A percentile compares a stretch with the other conserved stretches of the same genome.
phyloP scores from a whole-genome alignment of 495 filamentous ascomycete species.

The Penicillium ucsense region DNA sequence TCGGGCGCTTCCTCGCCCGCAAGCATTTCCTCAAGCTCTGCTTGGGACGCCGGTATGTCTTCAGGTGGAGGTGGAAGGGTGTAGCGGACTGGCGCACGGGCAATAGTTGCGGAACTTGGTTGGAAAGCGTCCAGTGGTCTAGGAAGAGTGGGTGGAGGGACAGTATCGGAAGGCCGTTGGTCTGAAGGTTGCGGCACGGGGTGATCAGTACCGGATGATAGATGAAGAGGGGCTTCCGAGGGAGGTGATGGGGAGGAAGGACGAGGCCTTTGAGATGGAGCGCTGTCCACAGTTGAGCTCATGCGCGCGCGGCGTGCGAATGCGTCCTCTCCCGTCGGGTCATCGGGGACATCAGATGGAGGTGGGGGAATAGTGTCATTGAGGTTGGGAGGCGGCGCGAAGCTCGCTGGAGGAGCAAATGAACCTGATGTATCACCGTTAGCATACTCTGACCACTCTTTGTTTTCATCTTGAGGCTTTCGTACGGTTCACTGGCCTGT shows the following conservation, averaged over 20 bases:
- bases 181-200: conserved; percentile 32
- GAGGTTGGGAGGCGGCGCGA: conserved; percentile 59
- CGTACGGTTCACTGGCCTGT: conserved; percentile 43
- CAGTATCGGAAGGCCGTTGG: conserved; percentile 20
- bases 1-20: conserved; percentile 40
- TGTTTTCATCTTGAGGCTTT: background rate
- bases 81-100: conserved; percentile 81
- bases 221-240: conserved; percentile 31
- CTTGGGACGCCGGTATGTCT: conserved; percentile 47
- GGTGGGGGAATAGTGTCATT: conserved; percentile 29
- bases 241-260: conserved; percentile 18
- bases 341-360: conserved; percentile 35
- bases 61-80: conserved; percentile 50
- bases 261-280: conserved; percentile 7
- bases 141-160: conserved; percentile 25
- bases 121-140: conserved; percentile 29
- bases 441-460: background rate
- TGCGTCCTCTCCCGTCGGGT: conserved; percentile 60
- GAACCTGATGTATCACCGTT: conserved; percentile 35
- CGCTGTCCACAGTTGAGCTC: conserved; percentile 12
- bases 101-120: conserved; percentile 52
- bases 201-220: conserved; percentile 2
- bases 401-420: conserved; percentile 64
- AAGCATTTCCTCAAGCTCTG: conserved; percentile 43
- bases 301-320: conserved; percentile 56